Percentiles rank a stretch among this genome's conserved stretches.
Conservation (phyloP, 306 rosid genomes). For the Malus sieversii region DNA sequence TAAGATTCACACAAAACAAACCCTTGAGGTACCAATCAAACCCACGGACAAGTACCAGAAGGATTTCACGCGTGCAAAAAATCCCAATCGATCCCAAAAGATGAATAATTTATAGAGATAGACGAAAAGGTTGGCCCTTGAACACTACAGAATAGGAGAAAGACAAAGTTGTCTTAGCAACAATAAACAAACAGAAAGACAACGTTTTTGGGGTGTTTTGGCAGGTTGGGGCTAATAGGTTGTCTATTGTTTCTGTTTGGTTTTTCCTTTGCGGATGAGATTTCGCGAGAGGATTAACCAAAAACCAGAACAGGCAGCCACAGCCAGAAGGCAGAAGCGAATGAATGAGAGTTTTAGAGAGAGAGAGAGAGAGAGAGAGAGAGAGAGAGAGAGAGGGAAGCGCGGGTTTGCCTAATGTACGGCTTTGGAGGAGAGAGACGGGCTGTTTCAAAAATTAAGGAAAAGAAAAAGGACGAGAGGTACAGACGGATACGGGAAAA, state of each 20-base stretch:
- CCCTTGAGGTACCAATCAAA: slow-evolving; percentile 22
- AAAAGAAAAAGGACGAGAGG: neutral
- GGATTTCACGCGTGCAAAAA: slow-evolving; percentile 25
- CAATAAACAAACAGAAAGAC: neutral
- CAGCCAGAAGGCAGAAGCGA: neutral
- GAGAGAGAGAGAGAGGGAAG: neutral
- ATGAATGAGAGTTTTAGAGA: neutral
- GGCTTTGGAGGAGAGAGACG: neutral
- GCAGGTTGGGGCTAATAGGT: neutral
- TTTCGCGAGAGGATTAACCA: neutral
- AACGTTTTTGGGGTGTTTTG: neutral
- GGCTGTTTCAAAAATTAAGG: neutral
- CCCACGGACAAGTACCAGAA: slow-evolving; percentile 19
- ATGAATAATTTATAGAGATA: neutral
- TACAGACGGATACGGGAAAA: neutral
- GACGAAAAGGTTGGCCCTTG: slow-evolving; percentile 44
- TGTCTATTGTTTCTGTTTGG: neutral
- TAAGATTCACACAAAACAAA: neutral
- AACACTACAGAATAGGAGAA: slow-evolving; percentile 6
- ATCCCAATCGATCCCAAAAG: slow-evolving; percentile 11
- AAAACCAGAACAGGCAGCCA: neutral
- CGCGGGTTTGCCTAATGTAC: slow-evolving; percentile 5
- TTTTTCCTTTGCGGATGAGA: neutral
- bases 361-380: neutral
- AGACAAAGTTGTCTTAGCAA: slow-evolving; percentile 7